Conservation (phyloP, 495 filamentous ascomycete species). For the Neurospora hispaniola region DNA sequence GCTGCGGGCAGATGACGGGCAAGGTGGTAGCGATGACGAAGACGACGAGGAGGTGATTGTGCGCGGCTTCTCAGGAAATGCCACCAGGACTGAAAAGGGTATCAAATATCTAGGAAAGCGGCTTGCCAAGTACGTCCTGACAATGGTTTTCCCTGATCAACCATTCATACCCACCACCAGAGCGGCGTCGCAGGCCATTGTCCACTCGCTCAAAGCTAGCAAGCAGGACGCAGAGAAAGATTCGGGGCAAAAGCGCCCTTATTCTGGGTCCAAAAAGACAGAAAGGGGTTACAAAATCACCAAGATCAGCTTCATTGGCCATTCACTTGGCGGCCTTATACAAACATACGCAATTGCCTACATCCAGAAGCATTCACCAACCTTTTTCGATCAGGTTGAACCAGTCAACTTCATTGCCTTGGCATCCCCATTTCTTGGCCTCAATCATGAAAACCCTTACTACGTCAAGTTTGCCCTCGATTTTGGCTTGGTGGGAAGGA, state of each 20-base stretch:
- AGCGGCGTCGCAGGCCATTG: conserved; percentile 31
- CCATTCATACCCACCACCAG: conserved; percentile 64
- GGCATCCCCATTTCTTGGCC: conserved; percentile 79
- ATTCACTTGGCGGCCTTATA: conserved; percentile 83
- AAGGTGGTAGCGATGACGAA: conserved; percentile 40
- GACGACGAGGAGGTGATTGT: conserved; percentile 90
- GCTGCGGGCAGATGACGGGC: conserved; percentile 10
- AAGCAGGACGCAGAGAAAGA: conserved; percentile 22
- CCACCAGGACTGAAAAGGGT: conserved; percentile 78
- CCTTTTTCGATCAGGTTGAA: conserved; percentile 77
- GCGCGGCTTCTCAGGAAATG: conserved; percentile 83
- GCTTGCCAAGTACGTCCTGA: conserved; percentile 79
- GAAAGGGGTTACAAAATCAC: conserved; percentile 69
- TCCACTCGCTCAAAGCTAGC: conserved; percentile 21
- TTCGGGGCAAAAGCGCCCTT: conserved; percentile 27
- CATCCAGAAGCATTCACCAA: conserved; percentile 89
- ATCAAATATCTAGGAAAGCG: conserved; percentile 96
- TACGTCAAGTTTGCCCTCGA: conserved; percentile 97
- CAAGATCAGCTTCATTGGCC: conserved; percentile 90
- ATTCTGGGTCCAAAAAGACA: conserved; percentile 19
- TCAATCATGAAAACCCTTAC: conserved; percentile 94
- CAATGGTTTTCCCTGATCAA: conserved; percentile 87
- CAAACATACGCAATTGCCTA: conserved; percentile 97
- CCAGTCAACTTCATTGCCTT: conserved; percentile 92
- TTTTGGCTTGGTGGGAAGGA: conserved; percentile 87